Conservation (phyloP, 768 basidiomycete species). For the Hortiboletus flavorubellus region DNA sequence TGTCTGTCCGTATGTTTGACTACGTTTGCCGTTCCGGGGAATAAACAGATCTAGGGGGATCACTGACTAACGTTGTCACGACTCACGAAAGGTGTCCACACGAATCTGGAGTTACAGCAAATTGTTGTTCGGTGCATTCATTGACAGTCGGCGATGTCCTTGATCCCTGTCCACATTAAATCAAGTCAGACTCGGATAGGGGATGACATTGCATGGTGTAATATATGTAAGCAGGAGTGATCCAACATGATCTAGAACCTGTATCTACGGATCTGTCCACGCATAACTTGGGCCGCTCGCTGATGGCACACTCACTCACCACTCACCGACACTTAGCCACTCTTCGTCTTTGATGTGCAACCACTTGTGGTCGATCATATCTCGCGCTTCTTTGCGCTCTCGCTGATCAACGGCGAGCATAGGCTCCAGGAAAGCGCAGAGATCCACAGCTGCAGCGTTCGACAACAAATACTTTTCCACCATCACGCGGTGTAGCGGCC, state of each 20-base stretch:
- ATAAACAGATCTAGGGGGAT: no score
- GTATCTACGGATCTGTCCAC: slow-evolving; percentile 10
- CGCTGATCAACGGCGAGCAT: slow-evolving; percentile 74
- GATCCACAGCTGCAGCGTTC: slow-evolving; percentile 49
- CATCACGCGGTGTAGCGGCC: slow-evolving; percentile 84
- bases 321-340: slow-evolving; percentile 26
- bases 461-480: slow-evolving; percentile 82
- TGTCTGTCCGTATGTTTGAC: no score
- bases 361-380: slow-evolving; percentile 78
- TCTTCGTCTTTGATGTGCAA: slow-evolving; percentile 41
- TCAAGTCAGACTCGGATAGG: no score
- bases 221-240: no score
- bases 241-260: neutral
- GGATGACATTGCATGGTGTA: no score
- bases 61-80: no score
- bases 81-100: no score
- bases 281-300: neutral
- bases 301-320: slow-evolving; percentile 21
- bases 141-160: no score
- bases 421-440: slow-evolving; percentile 69
- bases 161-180: no score
- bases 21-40: no score
- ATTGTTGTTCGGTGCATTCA: no score
- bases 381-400: slow-evolving; percentile 64
- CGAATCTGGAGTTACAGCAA: no score